Evolutionary conservation across 2,329 filamentous ascomycete species (phyloP), one percentile per base, ranked within the genome.

Genomic region (Colletotrichum kahawae): DNA sequence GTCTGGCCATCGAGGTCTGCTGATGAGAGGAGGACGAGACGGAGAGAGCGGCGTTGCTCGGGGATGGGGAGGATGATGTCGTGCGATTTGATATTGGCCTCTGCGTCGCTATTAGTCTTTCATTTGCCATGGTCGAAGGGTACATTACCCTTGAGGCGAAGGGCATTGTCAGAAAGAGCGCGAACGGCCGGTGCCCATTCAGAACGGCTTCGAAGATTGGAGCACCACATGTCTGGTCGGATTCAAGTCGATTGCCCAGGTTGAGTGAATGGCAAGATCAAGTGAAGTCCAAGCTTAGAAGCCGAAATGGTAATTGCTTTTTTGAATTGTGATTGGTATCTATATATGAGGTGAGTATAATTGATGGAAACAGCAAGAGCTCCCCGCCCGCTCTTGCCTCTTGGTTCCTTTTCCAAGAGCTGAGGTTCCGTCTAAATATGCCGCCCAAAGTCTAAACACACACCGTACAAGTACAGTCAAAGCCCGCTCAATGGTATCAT

Each of bases 11-110:
- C 81, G 12, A 85, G 76, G 16, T 89, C 85, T 14, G 59, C 71
- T 4, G 84, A 76, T 2, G 85, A 84, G 38, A 90, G 77, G 7
- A 89, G 83, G 16, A 89, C 76, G 31, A 84, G 82, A 29, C 83
- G 84, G 63, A 87, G 83, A 8, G 80, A 68, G 9, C 27, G 29
- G 2, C 36, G 56, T 34, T 31, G 71, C 57, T 68, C 21, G 60
- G 66, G 24, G 87, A 69, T 5, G 82, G 81, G 48, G 33, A 90
- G 81, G 16, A 85, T 85, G 34, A 90, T 78, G 76, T 90, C 89
- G 76, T 90, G 86, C 3, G 82, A 84, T 18, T 81, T 78, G 4
- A 90, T 80, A 18, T 78, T 81, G 5, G 79, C 78, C 79, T 89
- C 88, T 90, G 62, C 10, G 8, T 14, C 6, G 12, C 2, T 27